Evolutionary conservation across 345 rosid genomes (phyloP).

Genomic region (Hibiscus trionum): DNA sequence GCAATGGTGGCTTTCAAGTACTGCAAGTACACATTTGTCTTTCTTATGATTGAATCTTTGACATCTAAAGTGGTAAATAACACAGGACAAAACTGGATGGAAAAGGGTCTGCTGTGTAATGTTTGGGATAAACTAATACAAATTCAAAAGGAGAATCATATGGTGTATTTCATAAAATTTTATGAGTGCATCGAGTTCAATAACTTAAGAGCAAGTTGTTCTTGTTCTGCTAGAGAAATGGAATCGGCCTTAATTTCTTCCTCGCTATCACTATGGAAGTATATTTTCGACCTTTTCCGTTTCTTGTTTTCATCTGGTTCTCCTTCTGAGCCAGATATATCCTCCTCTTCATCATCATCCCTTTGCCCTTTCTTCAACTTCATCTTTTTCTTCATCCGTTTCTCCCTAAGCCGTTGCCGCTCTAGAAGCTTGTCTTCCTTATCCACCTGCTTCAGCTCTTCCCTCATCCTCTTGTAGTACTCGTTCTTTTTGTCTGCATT

Average conservation of each 20-base stretch:
- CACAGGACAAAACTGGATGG: background rate
- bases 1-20: too few relatives aligned
- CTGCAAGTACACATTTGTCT: too few relatives aligned
- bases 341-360: constrained; percentile 33
- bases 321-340: constrained; percentile 41
- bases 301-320: constrained; percentile 26
- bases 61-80: background rate
- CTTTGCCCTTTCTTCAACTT: constrained; percentile 49
- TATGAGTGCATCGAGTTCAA: constrained; percentile 47
- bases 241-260: constrained; percentile 20
- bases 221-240: constrained; percentile 62
- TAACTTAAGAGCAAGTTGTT: constrained; percentile 72
- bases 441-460: constrained; percentile 64
- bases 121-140: background rate
- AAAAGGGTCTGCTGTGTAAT: background rate
- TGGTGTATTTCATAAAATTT: background rate
- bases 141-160: background rate
- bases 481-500: constrained; percentile 47
- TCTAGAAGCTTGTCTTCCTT: constrained; percentile 74
- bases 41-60: background rate
- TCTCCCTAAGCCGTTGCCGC: constrained; percentile 61
- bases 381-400: constrained; percentile 57
- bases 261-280: constrained; percentile 36
- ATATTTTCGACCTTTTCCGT: constrained; percentile 41
- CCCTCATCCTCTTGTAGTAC: constrained; percentile 61